Evolutionary conservation across 306 rosid genomes (phyloP).

Genomic region (Lablab purpureus): DNA sequence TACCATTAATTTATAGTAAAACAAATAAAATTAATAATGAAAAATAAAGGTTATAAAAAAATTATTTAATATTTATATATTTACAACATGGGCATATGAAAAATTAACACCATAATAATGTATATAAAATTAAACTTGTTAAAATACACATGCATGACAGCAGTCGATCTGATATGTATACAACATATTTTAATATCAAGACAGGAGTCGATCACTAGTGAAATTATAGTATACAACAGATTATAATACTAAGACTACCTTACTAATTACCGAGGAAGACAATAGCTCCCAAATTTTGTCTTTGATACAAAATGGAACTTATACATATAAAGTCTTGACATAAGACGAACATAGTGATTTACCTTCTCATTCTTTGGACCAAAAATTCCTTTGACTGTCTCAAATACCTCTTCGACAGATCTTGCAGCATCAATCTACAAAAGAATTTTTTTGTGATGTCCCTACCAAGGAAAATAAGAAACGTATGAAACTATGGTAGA

Average conservation of each 20-base stretch:
- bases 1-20: not conserved
- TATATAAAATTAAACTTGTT: not conserved
- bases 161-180: constrained; percentile 28
- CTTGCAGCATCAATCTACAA: constrained; percentile 82
- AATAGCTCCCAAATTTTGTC: constrained; percentile 39
- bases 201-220: not conserved
- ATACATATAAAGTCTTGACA: constrained; percentile 54
- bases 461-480: constrained; percentile 32
- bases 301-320: constrained; percentile 51
- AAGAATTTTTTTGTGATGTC: constrained; percentile 26
- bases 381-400: constrained; percentile 80
- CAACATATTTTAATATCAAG: constrained; percentile 42
- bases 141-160: not conserved
- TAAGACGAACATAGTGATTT: constrained; percentile 52
- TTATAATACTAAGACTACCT: constrained; percentile 37
- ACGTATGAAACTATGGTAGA: constrained; percentile 16
- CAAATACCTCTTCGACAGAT: constrained; percentile 86
- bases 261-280: constrained; percentile 27
- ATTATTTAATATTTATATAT: constrained; percentile 8
- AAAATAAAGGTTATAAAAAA: not conserved
- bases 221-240: constrained; percentile 45
- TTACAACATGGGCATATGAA: not conserved
- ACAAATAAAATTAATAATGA: not conserved
- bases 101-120: not conserved
- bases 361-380: constrained; percentile 87